Percentiles rank a stretch among this genome's conserved stretches.
Conservation (phyloP, 129 eudicot species). For the Helianthus annuus region DNA sequence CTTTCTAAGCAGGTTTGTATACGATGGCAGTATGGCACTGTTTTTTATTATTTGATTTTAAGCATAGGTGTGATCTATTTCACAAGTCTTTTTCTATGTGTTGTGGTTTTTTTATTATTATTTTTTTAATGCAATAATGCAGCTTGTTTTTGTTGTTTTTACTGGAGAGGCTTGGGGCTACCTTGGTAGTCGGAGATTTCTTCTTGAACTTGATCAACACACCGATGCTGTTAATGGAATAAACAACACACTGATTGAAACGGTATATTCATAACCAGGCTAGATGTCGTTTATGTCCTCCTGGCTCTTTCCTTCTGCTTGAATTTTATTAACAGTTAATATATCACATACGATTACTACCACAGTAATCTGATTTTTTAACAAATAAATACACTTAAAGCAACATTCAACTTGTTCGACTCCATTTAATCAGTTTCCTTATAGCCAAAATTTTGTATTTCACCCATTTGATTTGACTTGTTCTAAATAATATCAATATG, state of each 20-base stretch:
- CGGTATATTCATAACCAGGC: constrained; percentile 45
- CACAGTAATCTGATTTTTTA: not conserved
- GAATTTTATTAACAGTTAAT: not conserved
- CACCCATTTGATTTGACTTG: constrained; percentile 11
- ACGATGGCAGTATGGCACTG: not conserved
- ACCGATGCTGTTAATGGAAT: constrained; percentile 73
- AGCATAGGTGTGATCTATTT: not conserved
- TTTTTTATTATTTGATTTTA: not conserved
- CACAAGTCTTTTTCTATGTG: not conserved
- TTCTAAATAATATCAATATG: not conserved
- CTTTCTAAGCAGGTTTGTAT: constrained; percentile 83
- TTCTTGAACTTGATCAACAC: constrained; percentile 81
- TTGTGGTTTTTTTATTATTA: not conserved
- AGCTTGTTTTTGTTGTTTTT: constrained; percentile 81
- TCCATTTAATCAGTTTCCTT: not conserved
- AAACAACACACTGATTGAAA: constrained; percentile 59
- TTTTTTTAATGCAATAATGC: constrained; percentile 17
- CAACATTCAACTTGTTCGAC: not conserved
- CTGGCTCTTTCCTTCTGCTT: not conserved
- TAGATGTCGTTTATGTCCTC: not conserved
- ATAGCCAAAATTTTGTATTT: not conserved
- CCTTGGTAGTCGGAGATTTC: constrained; percentile 93
- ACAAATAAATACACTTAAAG: constrained; percentile 9
- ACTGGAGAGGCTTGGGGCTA: constrained; percentile 99
- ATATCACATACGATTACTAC: not conserved